Evolutionary conservation across 2,329 filamentous ascomycete species (phyloP).

Genomic region (Boeremia exigua): DNA sequence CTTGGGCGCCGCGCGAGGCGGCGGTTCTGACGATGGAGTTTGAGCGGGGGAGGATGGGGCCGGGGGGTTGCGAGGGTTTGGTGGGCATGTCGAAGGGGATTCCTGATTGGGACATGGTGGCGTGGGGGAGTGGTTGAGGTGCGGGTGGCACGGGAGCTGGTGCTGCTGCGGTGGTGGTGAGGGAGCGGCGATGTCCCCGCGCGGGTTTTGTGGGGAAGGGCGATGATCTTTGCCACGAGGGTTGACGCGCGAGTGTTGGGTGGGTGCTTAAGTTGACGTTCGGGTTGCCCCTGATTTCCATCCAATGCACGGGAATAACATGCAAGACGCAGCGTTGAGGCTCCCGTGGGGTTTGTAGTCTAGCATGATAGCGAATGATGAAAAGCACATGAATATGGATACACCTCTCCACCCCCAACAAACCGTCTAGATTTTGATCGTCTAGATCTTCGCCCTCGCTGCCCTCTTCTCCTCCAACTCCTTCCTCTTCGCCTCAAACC

Average conservation of each 20-base stretch:
- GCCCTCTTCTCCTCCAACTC: conserved; percentile 45
- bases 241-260: too few relatives aligned
- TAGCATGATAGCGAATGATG: too few relatives aligned
- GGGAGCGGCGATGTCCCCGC: not conserved
- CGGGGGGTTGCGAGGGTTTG: not conserved
- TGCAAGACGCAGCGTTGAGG: too few relatives aligned
- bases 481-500: conserved; percentile 53
- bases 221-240: not conserved
- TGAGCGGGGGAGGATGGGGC: conserved; percentile 5
- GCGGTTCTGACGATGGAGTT: conserved; percentile 8
- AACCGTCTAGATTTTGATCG: too few relatives aligned
- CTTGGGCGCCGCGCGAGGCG: conserved; percentile 7
- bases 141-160: not conserved
- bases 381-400: too few relatives aligned
- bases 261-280: too few relatives aligned
- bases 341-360: too few relatives aligned
- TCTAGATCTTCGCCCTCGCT: conserved; percentile 37
- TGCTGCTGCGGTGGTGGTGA: not conserved
- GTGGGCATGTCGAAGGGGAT: conserved; percentile 13
- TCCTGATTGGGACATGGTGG: conserved; percentile 7
- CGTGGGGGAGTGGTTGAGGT: too few relatives aligned
- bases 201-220: not conserved
- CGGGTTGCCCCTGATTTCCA: too few relatives aligned
- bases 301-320: too few relatives aligned
- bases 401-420: too few relatives aligned